These are phyloP conservation scores for Cetraspora pellucida DNA, from an alignment of 192 early-diverging fungal genomes.

Conservation along the genomic window DNA sequence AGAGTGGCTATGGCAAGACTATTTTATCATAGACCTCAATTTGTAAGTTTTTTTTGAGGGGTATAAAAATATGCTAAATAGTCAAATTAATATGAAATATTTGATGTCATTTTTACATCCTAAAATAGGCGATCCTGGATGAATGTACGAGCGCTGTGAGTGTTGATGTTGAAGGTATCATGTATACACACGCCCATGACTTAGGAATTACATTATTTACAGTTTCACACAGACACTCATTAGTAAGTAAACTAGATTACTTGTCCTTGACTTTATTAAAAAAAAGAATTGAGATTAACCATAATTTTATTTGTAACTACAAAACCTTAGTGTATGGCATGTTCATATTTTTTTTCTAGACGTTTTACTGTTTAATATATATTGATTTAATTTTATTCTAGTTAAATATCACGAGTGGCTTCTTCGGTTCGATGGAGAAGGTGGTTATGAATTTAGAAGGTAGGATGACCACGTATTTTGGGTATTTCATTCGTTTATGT, in stretches of 20 bases:
- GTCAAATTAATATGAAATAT: too few species aligned
- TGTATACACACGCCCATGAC: constrained; percentile 63
- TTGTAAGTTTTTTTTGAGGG: constrained; percentile 54
- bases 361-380: too few species aligned
- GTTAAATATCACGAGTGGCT: constrained; percentile 62
- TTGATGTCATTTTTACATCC: background rate
- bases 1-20: constrained; percentile 82
- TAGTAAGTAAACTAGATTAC: constrained; percentile 35
- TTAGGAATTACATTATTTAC: constrained; percentile 66
- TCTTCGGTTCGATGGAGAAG: constrained; percentile 65
- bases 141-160: constrained; percentile 83
- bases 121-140: constrained; percentile 60
- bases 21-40: constrained; percentile 83
- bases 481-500: background rate
- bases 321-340: background rate
- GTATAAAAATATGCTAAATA: too few species aligned
- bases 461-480: constrained; percentile 21
- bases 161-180: constrained; percentile 78
- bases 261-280: background rate
- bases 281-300: background rate
- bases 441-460: constrained; percentile 62
- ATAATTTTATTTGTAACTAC: background rate
- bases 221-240: constrained; percentile 57
- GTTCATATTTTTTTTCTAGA: background rate
- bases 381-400: constrained; percentile 2